Conservation (phyloP, 192 early-diverging fungal genomes). For the Backusella psychrophila region DNA sequence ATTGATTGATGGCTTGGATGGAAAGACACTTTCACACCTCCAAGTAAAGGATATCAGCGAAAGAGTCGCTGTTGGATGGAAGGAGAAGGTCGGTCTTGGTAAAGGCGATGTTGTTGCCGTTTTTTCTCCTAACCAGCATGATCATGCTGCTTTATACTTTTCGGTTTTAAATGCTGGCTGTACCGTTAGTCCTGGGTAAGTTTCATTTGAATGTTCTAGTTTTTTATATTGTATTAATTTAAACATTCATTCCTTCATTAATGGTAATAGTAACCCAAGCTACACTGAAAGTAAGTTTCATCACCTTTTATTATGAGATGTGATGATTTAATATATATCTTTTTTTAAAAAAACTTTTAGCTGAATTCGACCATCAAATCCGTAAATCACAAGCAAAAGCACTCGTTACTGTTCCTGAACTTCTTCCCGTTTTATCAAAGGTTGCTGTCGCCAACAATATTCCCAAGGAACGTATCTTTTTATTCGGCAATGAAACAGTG, state of each 20-base stretch:
- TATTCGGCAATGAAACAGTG: conserved; percentile 43
- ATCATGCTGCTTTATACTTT: conserved; percentile 60
- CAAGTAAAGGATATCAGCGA: conserved; percentile 43
- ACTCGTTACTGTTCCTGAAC: conserved; percentile 54
- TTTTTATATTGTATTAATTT: not conserved
- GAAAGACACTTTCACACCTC: conserved; percentile 41
- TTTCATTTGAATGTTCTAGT: not conserved
- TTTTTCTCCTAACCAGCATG: conserved; percentile 69
- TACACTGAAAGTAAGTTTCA: not conserved
- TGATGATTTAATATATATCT: not conserved
- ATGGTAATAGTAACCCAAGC: not conserved
- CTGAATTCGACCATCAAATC: conserved; percentile 66
- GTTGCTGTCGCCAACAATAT: conserved; percentile 33
- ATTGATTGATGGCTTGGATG: conserved; percentile 55
- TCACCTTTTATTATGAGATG: not conserved
- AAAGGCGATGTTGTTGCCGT: conserved; percentile 69
- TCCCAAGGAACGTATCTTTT: conserved; percentile 36
- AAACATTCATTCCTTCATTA: not conserved
- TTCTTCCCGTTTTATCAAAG: conserved; percentile 34
- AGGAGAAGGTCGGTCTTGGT: conserved; percentile 50
- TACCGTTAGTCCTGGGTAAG: conserved; percentile 62
- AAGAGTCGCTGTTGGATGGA: conserved; percentile 49
- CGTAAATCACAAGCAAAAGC: conserved; percentile 63
- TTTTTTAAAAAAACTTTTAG: not conserved
- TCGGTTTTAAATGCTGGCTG: conserved; percentile 58